Evolutionary conservation across 2,329 filamentous ascomycete species (phyloP).

Genomic region (Xylariaceae sp.): DNA sequence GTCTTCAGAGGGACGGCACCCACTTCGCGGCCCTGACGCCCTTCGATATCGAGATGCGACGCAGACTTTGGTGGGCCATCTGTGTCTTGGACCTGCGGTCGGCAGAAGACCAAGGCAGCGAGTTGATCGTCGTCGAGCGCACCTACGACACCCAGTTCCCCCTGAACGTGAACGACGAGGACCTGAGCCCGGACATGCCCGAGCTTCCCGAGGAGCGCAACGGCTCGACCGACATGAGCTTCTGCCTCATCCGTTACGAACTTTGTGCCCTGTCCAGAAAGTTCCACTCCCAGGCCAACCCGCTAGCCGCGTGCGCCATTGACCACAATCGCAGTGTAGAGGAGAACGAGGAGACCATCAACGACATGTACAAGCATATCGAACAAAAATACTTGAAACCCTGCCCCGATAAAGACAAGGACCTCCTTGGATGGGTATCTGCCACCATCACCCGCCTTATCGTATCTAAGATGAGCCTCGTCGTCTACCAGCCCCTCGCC

Average conservation of each 20-base stretch:
- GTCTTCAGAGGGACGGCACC: constrained; percentile 55
- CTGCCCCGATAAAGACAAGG: constrained; percentile 41
- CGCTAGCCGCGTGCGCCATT: constrained; percentile 28
- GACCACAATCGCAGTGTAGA: constrained; percentile 35
- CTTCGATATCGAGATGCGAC: constrained; percentile 60
- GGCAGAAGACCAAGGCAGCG: constrained; percentile 56
- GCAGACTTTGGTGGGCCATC: constrained; percentile 60
- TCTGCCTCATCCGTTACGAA: constrained; percentile 41
- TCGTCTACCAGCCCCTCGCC: constrained; percentile 53
- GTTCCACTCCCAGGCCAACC: constrained; percentile 35
- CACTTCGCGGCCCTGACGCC: constrained; percentile 49
- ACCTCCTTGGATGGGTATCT: constrained; percentile 48
- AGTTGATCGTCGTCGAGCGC: constrained; percentile 41
- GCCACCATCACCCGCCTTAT: constrained; percentile 47
- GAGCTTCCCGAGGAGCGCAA: constrained; percentile 43
- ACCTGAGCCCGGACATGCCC: constrained; percentile 45
- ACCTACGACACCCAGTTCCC: constrained; percentile 53
- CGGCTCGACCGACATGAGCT: constrained; percentile 52
- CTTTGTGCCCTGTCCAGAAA: constrained; percentile 39
- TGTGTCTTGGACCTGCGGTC: constrained; percentile 57
- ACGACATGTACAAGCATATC: constrained; percentile 44
- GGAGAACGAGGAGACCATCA: constrained; percentile 43
- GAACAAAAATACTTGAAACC: constrained; percentile 52
- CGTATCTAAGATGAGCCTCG: constrained; percentile 50
- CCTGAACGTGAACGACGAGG: constrained; percentile 54